Base-by-base conservation (phyloP, 2,329 filamentous ascomycete genomes). In the Hypoxylon sp. region DNA sequence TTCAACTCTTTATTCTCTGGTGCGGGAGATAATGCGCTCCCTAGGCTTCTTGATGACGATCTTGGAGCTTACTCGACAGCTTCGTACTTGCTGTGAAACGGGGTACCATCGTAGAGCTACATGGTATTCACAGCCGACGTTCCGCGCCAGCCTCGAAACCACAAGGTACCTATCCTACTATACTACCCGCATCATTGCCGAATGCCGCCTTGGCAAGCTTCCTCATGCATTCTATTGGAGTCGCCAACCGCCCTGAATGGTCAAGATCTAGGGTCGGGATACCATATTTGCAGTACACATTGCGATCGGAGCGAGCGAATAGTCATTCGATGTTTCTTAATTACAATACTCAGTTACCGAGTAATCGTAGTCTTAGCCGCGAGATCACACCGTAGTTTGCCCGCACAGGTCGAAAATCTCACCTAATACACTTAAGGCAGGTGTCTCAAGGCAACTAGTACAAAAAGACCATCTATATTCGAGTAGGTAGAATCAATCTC, bases 191-290 rank as follows among this genome's bases (percentile, higher is more conserved):
- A 55, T 51, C 21, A 46, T 60, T 70, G 65, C 68, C 68, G 68
- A 70, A 59, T 67, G 39, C 68, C 68, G 68, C 48, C 68, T 70
- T 70, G 68, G 68, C 68, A 68, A 55, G 17, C 39, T 46, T 59
- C 52, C 52, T 37, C 48, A 11, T 56, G 46, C 50, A 58, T 62
- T 39, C n/a, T 24, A 31, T 62, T 59, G 47, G 29, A 48, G n/a
- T 50, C 54, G 39, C 54, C 39, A 5, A 37, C 52, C 44, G 51
- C 48, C 24, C 19, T 13, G 17, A 54, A 54, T 29, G 27, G 32
- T 31, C 48, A 51, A 13, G 21, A 13, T 19, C 17, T 47, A 13
- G 27, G 47, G 8, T 37, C 21, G 6, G 15, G 13, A 35, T 62
- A 27, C 32, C 15, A 44, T 7, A 8, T n/a, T 17, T 21, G n/a